Base-by-base conservation (phyloP, 164 flowering plant genomes). In the Dillenia suffruticosa region DNA sequence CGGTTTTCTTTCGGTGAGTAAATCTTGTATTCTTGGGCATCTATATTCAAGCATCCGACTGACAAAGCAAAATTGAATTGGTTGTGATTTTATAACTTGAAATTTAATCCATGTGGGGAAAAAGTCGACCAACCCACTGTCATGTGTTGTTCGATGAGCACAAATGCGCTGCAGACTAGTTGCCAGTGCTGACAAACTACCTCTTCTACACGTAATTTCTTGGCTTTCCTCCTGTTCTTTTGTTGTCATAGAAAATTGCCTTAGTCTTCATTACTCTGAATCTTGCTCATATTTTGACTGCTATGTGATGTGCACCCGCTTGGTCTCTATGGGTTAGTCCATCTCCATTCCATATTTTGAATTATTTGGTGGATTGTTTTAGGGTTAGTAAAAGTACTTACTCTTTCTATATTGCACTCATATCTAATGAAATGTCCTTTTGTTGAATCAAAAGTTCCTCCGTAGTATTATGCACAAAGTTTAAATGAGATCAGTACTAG, bases 121-220 rank as follows among this genome's bases (percentile, higher is more conserved):
- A 96, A 0, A 92, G 92, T 56, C 64, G 88, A 15, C 98, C 98
- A 0, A 61, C 91, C 0, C 96, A 87, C 16, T 92, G 89, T 57
- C 96, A 89, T 77, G 96, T 89, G 7, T 50, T 92, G 19, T 83
- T 46, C 61, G 96, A 92, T 70, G 94, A 92, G 69, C 89, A 92
- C 71, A 61, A 67, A 0, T 92, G 89, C 72, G 72, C 51, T 24
- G 82, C 98, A 0, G 96, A 86, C 74, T 58, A 2, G 0, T 50
- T 92, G 52, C 96, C 89, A 50, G 49, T 15, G 3, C 71, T 92
- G 0, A 92, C 97, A 0, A 84, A 92, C 70, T 79, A 73, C 24
- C 32, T 92, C 0, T 89, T 92, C 45, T 92, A 89, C 73, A 92
- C 97, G 96, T 89, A 76, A 71, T 22, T 49, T 12, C 14, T 60